Percentiles rank a stretch among this genome's conserved stretches.
Evolutionary conservation across 345 rosid species (phyloP).

Genomic region (Combretum micranthum): DNA sequence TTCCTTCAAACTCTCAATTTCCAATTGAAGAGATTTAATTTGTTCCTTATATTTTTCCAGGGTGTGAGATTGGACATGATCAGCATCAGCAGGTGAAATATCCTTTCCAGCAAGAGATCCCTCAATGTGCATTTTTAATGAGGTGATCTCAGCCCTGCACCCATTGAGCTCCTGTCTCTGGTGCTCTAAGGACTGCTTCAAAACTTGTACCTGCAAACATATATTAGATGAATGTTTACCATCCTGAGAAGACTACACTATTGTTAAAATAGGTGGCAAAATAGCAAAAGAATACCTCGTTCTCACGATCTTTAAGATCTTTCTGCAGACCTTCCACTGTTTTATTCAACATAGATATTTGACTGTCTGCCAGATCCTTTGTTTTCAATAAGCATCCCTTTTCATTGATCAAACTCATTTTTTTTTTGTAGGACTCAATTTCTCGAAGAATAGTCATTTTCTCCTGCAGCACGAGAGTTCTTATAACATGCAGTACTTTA

Average conservation of each 20-base stretch:
- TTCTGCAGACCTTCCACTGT: conserved; percentile 67
- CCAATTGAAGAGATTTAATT: conserved; percentile 45
- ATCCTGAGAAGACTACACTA: not conserved
- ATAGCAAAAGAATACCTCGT: conserved; percentile 43
- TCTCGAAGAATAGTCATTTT: conserved; percentile 83
- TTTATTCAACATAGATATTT: conserved; percentile 61
- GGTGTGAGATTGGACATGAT: conserved; percentile 42
- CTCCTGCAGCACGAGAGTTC: conserved; percentile 51
- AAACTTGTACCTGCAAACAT: conserved; percentile 55
- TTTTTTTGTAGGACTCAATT: conserved; percentile 52
- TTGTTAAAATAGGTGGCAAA: conserved; percentile 14
- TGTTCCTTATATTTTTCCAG: conserved; percentile 53
- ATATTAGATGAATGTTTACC: not conserved
- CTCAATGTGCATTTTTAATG: conserved; percentile 89
- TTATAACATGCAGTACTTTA: not conserved
- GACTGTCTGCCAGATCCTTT: conserved; percentile 59
- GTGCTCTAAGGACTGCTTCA: conserved; percentile 63
- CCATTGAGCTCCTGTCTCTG: conserved; percentile 78
- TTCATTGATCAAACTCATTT: conserved; percentile 47
- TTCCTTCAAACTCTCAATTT: conserved; percentile 44
- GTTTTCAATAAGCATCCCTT: conserved; percentile 48
- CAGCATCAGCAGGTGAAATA: conserved; percentile 34
- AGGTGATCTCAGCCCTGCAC: conserved; percentile 85
- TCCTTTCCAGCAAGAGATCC: conserved; percentile 54
- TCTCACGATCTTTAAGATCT: conserved; percentile 81